Percentiles rank a stretch among this genome's conserved stretches.
Evolutionary conservation across 495 filamentous ascomycete species (phyloP).

Genomic region (Penicillium tannophilum): DNA sequence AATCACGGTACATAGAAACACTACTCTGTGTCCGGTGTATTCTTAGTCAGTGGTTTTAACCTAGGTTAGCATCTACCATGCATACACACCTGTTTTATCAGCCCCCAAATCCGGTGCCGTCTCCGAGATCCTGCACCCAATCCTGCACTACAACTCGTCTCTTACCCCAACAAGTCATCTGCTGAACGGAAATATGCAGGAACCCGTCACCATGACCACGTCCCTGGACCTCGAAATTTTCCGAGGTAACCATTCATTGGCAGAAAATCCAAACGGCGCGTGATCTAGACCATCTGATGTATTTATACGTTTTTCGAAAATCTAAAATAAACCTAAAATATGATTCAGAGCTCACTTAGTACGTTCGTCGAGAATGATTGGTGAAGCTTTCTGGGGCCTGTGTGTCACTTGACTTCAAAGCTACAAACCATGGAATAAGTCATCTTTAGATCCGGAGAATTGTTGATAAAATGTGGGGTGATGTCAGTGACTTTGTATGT

Average conservation of each 20-base stretch:
- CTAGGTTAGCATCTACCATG: background rate
- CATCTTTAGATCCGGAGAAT: background rate
- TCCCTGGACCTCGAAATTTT: background rate
- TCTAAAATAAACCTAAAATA: background rate
- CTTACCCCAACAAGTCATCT: background rate
- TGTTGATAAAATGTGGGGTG: background rate
- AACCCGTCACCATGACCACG: background rate
- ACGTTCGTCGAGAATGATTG: too few species aligned
- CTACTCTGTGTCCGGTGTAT: too few species aligned
- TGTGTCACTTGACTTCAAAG: background rate
- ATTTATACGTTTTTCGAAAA: background rate
- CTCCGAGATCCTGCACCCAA: background rate
- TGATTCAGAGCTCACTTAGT: too few species aligned
- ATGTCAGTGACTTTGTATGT: background rate
- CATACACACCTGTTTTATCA: background rate
- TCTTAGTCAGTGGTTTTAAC: too few species aligned
- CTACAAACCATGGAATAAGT: background rate
- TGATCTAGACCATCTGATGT: background rate
- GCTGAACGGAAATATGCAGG: background rate
- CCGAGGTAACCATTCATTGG: background rate
- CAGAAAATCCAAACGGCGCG: background rate
- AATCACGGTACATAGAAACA: too few species aligned
- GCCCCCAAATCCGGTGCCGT: background rate
- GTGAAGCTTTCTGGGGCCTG: too few species aligned
- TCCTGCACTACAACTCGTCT: background rate